phyloP scores from a whole-genome alignment of 2,329 filamentous ascomycete genomes.

The Leptoxyphium fumago region DNA sequence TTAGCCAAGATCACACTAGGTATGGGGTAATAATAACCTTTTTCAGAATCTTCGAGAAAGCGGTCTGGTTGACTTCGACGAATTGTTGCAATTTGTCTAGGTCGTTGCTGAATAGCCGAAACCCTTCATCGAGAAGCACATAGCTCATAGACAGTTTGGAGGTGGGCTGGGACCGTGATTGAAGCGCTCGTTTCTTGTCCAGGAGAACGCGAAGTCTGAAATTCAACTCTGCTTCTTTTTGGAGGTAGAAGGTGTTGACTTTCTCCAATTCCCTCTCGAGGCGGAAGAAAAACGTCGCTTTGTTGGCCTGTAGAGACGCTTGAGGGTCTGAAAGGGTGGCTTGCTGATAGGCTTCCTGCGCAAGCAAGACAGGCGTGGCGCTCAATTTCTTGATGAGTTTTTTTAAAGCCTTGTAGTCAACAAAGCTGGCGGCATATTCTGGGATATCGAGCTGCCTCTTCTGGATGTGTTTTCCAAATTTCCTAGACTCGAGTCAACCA shows the following conservation, averaged over 20 bases:
- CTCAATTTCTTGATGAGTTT: conserved; percentile 99
- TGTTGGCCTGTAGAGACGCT: conserved; percentile 84
- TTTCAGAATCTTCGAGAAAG: conserved; percentile 96
- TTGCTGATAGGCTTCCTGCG: conserved; percentile 58
- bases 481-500: conserved; percentile 43
- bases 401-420: conserved; percentile 98
- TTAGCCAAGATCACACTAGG: conserved; percentile 20
- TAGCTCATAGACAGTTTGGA: conserved; percentile 88
- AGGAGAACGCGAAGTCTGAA: conserved; percentile 80
- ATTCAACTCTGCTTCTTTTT: conserved; percentile 97
- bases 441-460: conserved; percentile 97
- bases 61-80: conserved; percentile 93
- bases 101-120: conserved; percentile 93
- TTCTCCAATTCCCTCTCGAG: conserved; percentile 96
- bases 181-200: conserved; percentile 86
- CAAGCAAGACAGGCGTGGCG: conserved; percentile 68
- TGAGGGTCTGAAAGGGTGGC: conserved; percentile 52
- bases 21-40: conserved; percentile 41
- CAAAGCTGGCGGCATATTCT: conserved; percentile 97
- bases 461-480: conserved; percentile 99
- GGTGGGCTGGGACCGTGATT: conserved; percentile 54
- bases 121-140: conserved; percentile 87
- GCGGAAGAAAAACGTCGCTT: conserved; percentile 96
- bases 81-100: conserved; percentile 95
- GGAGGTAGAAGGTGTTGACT: conserved; percentile 93